phyloP scores from a whole-genome alignment of 208 protist genomes.

The Herpetomonas samuelpessoai region DNA sequence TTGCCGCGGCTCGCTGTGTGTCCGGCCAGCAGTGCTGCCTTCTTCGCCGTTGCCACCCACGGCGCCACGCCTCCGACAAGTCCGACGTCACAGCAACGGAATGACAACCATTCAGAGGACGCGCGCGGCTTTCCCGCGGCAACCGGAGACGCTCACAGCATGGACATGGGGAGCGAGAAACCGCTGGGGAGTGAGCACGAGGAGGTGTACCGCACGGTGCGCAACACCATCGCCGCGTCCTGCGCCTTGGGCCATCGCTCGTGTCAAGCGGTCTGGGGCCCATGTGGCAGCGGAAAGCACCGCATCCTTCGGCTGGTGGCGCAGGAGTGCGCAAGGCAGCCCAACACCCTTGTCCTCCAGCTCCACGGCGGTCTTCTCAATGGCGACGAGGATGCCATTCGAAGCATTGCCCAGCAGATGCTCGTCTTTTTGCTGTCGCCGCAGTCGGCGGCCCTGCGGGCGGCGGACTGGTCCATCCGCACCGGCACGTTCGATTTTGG shows the following conservation, averaged over 20 bases:
- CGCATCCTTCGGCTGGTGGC: constrained; percentile 68
- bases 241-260: constrained; percentile 71
- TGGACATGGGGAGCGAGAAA: neutral
- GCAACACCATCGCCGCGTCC: constrained; percentile 67
- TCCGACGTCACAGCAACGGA: neutral
- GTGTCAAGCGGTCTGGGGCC: constrained; percentile 76
- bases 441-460: constrained; percentile 44
- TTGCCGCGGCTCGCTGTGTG: constrained; percentile 25
- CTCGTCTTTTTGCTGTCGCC: constrained; percentile 53
- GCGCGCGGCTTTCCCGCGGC: neutral
- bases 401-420: constrained; percentile 64
- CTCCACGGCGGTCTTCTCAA: constrained; percentile 66
- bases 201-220: constrained; percentile 53
- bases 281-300: constrained; percentile 66
- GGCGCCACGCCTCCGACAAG: constrained; percentile 21
- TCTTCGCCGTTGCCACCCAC: constrained; percentile 24
- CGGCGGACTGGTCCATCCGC: constrained; percentile 44
- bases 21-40: constrained; percentile 15
- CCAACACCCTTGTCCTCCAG: constrained; percentile 56
- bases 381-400: constrained; percentile 59
- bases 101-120: neutral
- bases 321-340: constrained; percentile 40
- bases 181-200: constrained; percentile 31
- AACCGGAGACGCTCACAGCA: neutral
- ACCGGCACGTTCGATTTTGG: constrained; percentile 79